Base-by-base conservation (phyloP, 371 early-diverging fungal genomes). In the Rhizopus microsporus region DNA sequence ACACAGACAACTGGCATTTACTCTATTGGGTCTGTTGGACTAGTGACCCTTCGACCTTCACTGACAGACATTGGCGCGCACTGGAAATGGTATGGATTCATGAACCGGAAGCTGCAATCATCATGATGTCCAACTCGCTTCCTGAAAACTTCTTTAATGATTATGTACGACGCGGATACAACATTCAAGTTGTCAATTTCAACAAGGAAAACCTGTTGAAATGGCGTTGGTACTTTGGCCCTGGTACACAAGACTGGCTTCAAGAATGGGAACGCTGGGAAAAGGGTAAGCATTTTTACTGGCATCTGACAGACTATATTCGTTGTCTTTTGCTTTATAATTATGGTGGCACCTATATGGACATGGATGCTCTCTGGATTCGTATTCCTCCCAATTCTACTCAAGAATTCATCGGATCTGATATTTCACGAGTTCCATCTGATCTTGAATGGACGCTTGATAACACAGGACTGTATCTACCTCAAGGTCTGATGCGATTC, bases 261-360 rank as follows among this genome's bases (percentile, higher is more conserved):
- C 42, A 54, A 12, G 67, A 78, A 7, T 87, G 85, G 87, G 82
- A 82, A 12, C 72, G 75, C 12, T 85, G 83, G 85, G 75, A 75
- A 30, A 67, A 65, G 23, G 84, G 80, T 1, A 61, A 67, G 23
- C 82, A 73, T 62, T 87, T 85, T 64, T 76, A 81, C 38, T 82
- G 78, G 57, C 85, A 87, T 56, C 53, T 87, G 46, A 82, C 85
- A 0, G 87, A 87, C 58, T 87, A 85, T 51, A 68, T 87, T 52
- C 72, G 85, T 8, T 72, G 75, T 32, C 57, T 83, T 0, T 63
- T 82, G 16, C 63, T 87, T 4, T 85, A 87, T 69, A 84, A 85
- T 46, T 87, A 87, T 51, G 87, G 87, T 46, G 87, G 87, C 5
- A 82, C 82, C 3, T 87, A 84, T 65, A 87, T 87, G 87, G 87